These are phyloP conservation scores for Candida patagonica DNA, from an alignment of 805 yeast genomes.

Conservation along the genomic window DNA sequence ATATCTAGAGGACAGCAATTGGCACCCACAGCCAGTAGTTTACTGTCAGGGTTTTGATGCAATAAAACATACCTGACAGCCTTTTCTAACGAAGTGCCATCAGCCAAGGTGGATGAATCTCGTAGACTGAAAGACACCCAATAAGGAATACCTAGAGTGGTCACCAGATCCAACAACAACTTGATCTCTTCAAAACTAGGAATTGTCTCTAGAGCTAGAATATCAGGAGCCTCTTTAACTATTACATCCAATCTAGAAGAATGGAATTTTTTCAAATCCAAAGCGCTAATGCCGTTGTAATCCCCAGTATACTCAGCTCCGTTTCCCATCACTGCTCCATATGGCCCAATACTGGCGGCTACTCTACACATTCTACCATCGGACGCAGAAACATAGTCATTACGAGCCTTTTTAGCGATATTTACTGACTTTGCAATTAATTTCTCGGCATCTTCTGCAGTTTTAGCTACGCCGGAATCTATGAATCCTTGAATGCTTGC, in stretches of 20 bases:
- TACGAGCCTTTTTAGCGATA: slow-evolving; percentile 23
- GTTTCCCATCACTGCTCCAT: slow-evolving; percentile 57
- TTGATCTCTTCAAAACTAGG: slow-evolving; percentile 53
- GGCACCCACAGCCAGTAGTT: slow-evolving; percentile 43
- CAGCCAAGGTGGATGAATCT: slow-evolving; percentile 34
- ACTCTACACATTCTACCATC: slow-evolving; percentile 31
- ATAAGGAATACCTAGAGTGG: slow-evolving; percentile 28
- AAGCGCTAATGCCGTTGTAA: slow-evolving; percentile 34
- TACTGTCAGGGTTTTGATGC: not conserved
- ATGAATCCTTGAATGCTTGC: slow-evolving; percentile 37
- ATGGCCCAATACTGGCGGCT: slow-evolving; percentile 69
- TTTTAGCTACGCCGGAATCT: slow-evolving; percentile 5
- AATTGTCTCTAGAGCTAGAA: slow-evolving; percentile 63
- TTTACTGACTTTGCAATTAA: slow-evolving; percentile 14
- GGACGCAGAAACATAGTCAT: slow-evolving; percentile 6
- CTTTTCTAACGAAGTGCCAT: slow-evolving; percentile 37
- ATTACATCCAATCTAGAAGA: slow-evolving; percentile 35
- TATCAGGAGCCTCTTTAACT: slow-evolving; percentile 33
- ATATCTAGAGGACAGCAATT: slow-evolving; percentile 51
- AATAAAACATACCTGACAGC: slow-evolving; percentile 21
- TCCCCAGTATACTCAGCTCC: slow-evolving; percentile 71
- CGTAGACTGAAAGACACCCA: slow-evolving; percentile 41
- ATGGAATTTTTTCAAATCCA: slow-evolving; percentile 44
- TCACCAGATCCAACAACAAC: slow-evolving; percentile 37
- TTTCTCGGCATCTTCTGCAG: slow-evolving; percentile 11